Evolutionary conservation across 805 yeast species (phyloP).

Genomic region (Saccharomycopsis oosterbeekiorum): DNA sequence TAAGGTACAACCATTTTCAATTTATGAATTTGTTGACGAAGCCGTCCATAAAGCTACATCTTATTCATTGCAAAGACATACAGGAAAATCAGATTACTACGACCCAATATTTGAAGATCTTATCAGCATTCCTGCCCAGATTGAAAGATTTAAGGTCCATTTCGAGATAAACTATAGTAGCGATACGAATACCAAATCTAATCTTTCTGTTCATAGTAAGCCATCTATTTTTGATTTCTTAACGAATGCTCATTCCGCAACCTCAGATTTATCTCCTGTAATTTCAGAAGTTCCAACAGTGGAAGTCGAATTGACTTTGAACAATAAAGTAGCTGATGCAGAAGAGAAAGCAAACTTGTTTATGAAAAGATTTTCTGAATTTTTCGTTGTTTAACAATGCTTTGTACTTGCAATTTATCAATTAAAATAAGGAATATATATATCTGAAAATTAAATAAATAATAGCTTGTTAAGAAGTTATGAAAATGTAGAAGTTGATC

Average conservation of each 20-base stretch:
- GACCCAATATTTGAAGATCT: slow-evolving; percentile 56
- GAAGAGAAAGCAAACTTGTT: slow-evolving; percentile 35
- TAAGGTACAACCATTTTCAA: slow-evolving; percentile 24
- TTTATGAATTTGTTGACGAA: slow-evolving; percentile 29
- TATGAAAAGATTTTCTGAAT: slow-evolving; percentile 24
- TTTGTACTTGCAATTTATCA: slow-evolving; percentile 17
- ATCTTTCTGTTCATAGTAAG: slow-evolving; percentile 18
- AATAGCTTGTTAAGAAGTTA: neutral
- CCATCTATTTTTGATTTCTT: slow-evolving; percentile 25
- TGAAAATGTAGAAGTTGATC: neutral
- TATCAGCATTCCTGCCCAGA: slow-evolving; percentile 34
- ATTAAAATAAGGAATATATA: neutral
- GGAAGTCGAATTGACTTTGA: slow-evolving; percentile 28
- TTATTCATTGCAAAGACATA: slow-evolving; percentile 32
- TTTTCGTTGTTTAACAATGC: slow-evolving; percentile 12
- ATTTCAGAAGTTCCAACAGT: slow-evolving; percentile 25
- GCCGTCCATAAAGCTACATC: slow-evolving; percentile 39
- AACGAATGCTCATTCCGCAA: slow-evolving; percentile 17
- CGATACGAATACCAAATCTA: neutral
- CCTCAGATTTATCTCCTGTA: slow-evolving; percentile 18
- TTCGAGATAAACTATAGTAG: slow-evolving; percentile 23
- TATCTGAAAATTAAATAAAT: neutral
- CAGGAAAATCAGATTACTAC: slow-evolving; percentile 35
- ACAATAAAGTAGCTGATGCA: slow-evolving; percentile 35
- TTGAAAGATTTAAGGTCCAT: slow-evolving; percentile 36